Evolutionary conservation across 192 early-diverging fungal species (phyloP), one percentile per base, ranked within the genome.

Genomic region (Pilaira anomala): DNA sequence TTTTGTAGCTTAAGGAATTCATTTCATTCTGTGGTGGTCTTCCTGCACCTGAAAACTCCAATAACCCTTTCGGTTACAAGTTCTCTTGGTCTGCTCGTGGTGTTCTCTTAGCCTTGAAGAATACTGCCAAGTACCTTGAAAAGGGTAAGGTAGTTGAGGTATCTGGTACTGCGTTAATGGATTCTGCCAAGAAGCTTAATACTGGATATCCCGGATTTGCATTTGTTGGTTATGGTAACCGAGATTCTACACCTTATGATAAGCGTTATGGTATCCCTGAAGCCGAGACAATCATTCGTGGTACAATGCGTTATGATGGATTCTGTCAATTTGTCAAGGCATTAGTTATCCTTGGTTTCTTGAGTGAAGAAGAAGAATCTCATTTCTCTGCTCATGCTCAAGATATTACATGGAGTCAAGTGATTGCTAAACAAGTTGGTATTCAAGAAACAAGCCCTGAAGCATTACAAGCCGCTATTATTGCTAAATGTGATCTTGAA

Each of bases 61-160:
- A 96, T 86, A 98, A 98, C 77, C 97, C 97, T 61, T 85, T 99
- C 30, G 97, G 97, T 46, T 99, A 99, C 91, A 99, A 99, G 77
- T 99, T 99, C 83, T 90, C 87, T 67, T 99, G 97, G 97, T 93
- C 91, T 42, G 90, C 96, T 16, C 90, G 95, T 68, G 97, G 97
- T 58, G 97, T 99, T n/a, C 80, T 99, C 46, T 84, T 99, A 48
- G 97, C 97, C 26, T 81, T 97, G 60, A 85, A 91, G 70, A 99
- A 97, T 83, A 90, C 82, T 57, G 97, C 97, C 61, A 92, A 87
- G 53, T 98, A 88, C 77, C 84, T 88, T 68, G 80, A 93, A 71
- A 85, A 92, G 69, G 97, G 95, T 60, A 89, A 96, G 84, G 81
- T 86, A 50, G 87, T 91, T 21, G 88, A 93, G 67, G 87, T 95